phyloP scores from a whole-genome alignment of 495 filamentous ascomycete genomes.

The Pseudoneurospora amorphoporcata region DNA sequence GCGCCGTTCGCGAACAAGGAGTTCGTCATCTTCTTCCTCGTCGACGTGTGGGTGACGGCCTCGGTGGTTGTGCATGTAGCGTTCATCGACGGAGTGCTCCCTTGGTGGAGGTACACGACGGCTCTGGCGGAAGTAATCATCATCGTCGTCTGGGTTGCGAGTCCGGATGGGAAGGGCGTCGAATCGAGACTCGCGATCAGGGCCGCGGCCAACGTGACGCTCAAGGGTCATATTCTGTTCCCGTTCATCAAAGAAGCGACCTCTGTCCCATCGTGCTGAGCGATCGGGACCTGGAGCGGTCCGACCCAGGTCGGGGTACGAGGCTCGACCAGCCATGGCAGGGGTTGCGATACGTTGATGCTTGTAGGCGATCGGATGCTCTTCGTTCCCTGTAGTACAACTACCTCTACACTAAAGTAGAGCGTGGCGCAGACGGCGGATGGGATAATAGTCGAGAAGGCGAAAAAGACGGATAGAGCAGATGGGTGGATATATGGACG shows the following conservation, averaged over 20 bases:
- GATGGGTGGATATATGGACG: neutral
- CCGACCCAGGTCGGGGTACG: constrained; percentile 25
- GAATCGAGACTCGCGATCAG: constrained; percentile 24
- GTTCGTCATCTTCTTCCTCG: constrained; percentile 31
- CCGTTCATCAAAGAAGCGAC: constrained; percentile 25
- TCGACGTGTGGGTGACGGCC: constrained; percentile 21
- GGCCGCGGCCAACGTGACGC: constrained; percentile 14
- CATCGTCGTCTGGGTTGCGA: constrained; percentile 12
- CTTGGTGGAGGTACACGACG: constrained; percentile 10
- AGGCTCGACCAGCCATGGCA: constrained; percentile 22
- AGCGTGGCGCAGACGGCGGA: neutral
- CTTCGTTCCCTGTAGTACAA: neutral
- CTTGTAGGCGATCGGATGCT: neutral
- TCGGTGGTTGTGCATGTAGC: constrained; percentile 19
- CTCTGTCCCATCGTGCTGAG: constrained; percentile 33
- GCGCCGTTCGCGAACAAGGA: constrained; percentile 23
- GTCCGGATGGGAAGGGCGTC: constrained; percentile 7
- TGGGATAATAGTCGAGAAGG: neutral
- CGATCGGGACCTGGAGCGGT: constrained; percentile 18
- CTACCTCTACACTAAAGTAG: neutral
- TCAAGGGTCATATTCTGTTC: constrained; percentile 13
- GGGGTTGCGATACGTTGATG: neutral
- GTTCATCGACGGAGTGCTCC: constrained; percentile 23
- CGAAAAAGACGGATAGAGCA: neutral
- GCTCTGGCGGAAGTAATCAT: constrained; percentile 13